Percentiles rank a stretch among this genome's conserved stretches.
Conservation (phyloP, 2,329 filamentous ascomycete species). For the Orbilia oligospora region DNA sequence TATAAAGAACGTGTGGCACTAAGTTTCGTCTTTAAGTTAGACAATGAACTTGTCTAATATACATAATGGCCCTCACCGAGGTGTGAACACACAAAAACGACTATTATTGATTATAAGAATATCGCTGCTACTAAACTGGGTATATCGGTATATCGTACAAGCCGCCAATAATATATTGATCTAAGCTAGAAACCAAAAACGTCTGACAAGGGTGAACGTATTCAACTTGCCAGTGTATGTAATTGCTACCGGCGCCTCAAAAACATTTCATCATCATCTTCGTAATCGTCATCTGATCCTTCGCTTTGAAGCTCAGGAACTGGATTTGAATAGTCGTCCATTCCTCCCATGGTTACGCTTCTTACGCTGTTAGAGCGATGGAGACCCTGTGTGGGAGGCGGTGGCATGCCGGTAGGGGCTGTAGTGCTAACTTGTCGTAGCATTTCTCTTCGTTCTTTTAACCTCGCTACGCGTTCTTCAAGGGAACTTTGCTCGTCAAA, state of each 20-base stretch:
- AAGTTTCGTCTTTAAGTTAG: no score
- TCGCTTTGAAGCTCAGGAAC: conserved; percentile 66
- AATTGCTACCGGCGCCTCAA: conserved; percentile 61
- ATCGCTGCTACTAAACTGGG: background rate
- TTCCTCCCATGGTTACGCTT: conserved; percentile 55
- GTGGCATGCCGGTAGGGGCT: conserved; percentile 61
- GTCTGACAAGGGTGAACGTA: conserved; percentile 16
- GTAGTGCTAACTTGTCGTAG: conserved; percentile 69
- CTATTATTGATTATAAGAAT: conserved; percentile 15
- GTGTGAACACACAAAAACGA: no score
- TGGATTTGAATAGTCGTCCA: conserved; percentile 45
- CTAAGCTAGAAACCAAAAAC: background rate
- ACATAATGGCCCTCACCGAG: no score
- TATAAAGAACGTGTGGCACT: no score
- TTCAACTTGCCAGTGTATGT: conserved; percentile 56
- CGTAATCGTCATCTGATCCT: conserved; percentile 68
- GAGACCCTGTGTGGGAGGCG: background rate
- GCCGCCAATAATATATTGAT: conserved; percentile 33
- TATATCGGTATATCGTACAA: conserved; percentile 1
- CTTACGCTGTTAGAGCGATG: conserved; percentile 38
- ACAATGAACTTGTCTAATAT: no score
- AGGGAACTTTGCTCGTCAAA: conserved; percentile 87
- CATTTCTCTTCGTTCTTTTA: conserved; percentile 80
- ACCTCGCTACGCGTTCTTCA: conserved; percentile 77
- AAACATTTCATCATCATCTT: conserved; percentile 75